A percentile compares a stretch with the other conserved stretches of the same genome.
Conservation (phyloP, 805 yeast species). For the Wickerhamomyces mucosus region DNA sequence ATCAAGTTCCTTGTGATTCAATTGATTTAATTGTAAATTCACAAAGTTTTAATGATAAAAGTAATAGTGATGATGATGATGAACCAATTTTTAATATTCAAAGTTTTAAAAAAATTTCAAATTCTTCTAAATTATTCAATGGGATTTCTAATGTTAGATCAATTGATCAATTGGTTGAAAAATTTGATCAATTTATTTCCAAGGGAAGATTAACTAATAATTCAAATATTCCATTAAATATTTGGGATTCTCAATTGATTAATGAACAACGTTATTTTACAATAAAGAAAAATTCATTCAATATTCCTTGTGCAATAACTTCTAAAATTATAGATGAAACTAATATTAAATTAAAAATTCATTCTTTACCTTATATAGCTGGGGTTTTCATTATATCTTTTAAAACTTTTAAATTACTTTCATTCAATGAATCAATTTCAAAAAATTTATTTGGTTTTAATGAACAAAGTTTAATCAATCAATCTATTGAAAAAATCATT, state of each 20-base stretch:
- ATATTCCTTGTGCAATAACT: slow-evolving; percentile 68
- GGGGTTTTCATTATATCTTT: slow-evolving; percentile 66
- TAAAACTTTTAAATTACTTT: slow-evolving; percentile 37
- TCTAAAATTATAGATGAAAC: slow-evolving; percentile 47
- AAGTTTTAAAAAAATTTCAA: slow-evolving; percentile 17
- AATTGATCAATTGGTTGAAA: slow-evolving; percentile 20
- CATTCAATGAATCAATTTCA: slow-evolving; percentile 72
- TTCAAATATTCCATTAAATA: slow-evolving; percentile 14
- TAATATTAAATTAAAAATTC: slow-evolving; percentile 50
- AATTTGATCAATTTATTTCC: slow-evolving; percentile 13
- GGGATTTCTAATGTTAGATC: slow-evolving; percentile 4
- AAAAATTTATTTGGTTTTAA: slow-evolving; percentile 69
- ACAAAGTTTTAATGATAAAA: too few relatives aligned
- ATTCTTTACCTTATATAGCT: slow-evolving; percentile 77
- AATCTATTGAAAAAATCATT: slow-evolving; percentile 45
- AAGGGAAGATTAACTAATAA: slow-evolving; percentile 8
- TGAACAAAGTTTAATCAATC: slow-evolving; percentile 31
- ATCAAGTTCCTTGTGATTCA: slow-evolving; percentile 71
- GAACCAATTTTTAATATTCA: slow-evolving; percentile 12
- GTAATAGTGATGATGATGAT: slow-evolving; percentile 12
- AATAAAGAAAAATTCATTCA: slow-evolving; percentile 32
- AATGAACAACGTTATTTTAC: slow-evolving; percentile 61
- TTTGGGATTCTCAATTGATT: slow-evolving; percentile 31
- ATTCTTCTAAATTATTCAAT: slow-evolving; percentile 11
- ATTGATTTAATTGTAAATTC: slow-evolving; percentile 46